Evolutionary conservation across 169 alveolate genomes (phyloP).

Genomic region (Plasmodium fragile): DNA sequence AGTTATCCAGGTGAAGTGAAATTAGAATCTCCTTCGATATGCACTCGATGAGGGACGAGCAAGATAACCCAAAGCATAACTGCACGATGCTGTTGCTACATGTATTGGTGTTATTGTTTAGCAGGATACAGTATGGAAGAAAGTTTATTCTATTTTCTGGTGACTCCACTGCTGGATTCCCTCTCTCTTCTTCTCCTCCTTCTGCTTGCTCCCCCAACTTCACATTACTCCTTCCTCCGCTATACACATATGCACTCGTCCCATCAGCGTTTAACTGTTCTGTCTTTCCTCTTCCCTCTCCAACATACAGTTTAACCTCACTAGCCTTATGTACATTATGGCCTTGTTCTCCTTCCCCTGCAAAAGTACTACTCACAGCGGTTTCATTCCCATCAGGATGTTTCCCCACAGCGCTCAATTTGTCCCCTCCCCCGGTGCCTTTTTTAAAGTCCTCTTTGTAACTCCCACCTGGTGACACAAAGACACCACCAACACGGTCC

Average conservation of each 20-base stretch:
- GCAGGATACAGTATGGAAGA: constrained; percentile 52
- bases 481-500: neutral
- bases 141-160: constrained; percentile 20
- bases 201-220: neutral
- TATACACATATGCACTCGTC: neutral
- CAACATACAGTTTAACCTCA: neutral
- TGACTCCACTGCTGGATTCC: neutral
- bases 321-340: neutral
- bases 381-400: neutral
- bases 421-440: neutral
- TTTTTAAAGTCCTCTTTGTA: neutral
- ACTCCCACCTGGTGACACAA: neutral
- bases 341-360: neutral
- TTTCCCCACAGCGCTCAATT: neutral
- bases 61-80: constrained; percentile 60
- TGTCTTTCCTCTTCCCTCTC: neutral
- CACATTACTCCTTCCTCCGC: neutral
- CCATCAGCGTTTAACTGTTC: neutral
- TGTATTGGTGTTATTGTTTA: constrained; percentile 39
- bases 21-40: constrained; percentile 65
- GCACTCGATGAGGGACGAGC: constrained; percentile 59
- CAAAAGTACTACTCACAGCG: neutral
- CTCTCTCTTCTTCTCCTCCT: neutral
- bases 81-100: constrained; percentile 60
- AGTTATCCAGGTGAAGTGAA: constrained; percentile 53